Base-by-base conservation (phyloP, 768 basidiomycete genomes). In the Tremella fuciformis region DNA sequence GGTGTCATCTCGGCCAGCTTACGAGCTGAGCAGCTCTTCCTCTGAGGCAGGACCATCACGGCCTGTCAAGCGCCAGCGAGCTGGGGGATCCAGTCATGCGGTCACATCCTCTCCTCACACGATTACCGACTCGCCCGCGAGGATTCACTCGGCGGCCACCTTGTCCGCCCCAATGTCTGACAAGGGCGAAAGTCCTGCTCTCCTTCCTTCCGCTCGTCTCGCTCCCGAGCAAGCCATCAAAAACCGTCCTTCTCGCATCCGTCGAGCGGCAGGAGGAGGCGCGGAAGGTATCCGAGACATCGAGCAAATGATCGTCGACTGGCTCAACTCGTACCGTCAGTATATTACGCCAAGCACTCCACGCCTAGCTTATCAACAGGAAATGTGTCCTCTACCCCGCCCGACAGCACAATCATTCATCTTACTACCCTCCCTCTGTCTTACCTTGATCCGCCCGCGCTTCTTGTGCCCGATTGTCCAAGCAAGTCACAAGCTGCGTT, bases 221-320 rank as follows among this genome's bases (percentile, higher is more conserved):
- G 29, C 29, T 4, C 29, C 29, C 11, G 29, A 34, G 29, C 29
- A 34, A 34, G 42, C 42, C 8, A 22, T 46, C 22, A 46, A 46
- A 8, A 22, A 46, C 8, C 42, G 42, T 46, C 91, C 91, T 42
- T 83, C 88, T 76, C 84, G 91, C 67, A 83, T 87, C 56, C 82
- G 88, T 66, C 83, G 90, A 56, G 86, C 88, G 55, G 88, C 88
- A 15, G 70, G 70, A 24, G 86, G 87, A 25, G 88, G 88, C 37
- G 83, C 88, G 46, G 71, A 73, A 51, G 88, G 90, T 56, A 86
- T 79, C 60, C 85, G 85, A 73, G 88, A 89, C 73, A 81, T 86
- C 16, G 91, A 93, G 79, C 67, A 84, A 55, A 85, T 89, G 84
- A 88, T 93, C 74, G 77, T 91, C 63, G 89, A 91, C 66, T 87